Conservation (phyloP, 345 rosid species). For the Salix suchowensis region DNA sequence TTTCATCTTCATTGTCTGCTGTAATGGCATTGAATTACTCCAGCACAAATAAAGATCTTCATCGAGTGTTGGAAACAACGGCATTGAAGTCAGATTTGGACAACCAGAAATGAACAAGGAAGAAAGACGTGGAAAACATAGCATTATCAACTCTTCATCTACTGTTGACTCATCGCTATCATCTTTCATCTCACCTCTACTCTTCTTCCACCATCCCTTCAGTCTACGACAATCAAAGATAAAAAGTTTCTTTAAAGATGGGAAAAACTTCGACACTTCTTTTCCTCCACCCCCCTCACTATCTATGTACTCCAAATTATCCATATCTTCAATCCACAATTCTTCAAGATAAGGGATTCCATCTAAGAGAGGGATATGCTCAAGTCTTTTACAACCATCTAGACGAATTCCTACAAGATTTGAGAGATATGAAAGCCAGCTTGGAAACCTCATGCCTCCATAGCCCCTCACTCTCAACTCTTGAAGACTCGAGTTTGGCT, state of each 20-base stretch:
- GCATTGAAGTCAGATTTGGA: slow-evolving; percentile 4
- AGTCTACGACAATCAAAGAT: not conserved
- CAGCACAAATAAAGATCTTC: too few relatives aligned
- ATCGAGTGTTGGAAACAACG: slow-evolving; percentile 10
- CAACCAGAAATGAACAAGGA: not conserved
- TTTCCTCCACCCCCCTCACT: slow-evolving; percentile 36
- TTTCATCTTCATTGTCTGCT: not conserved
- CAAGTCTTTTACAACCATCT: not conserved
- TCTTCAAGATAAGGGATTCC: not conserved
- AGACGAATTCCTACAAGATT: not conserved
- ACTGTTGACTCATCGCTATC: not conserved
- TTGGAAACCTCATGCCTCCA: not conserved
- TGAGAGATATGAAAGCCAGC: not conserved
- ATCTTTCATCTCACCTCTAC: not conserved
- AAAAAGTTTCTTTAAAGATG: not conserved
- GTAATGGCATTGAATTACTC: not conserved
- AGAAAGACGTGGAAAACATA: not conserved
- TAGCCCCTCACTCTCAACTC: not conserved
- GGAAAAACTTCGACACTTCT: slow-evolving; percentile 49
- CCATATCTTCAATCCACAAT: accelerated
- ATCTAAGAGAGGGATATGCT: not conserved
- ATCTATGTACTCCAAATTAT: not conserved
- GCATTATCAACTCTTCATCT: not conserved
- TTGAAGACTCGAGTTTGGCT: not conserved
- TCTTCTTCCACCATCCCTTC: slow-evolving; percentile 7